Percentiles rank a stretch among this genome's conserved stretches.
Conservation (phyloP, 768 basidiomycete species). For the Auriculariales sp. region DNA sequence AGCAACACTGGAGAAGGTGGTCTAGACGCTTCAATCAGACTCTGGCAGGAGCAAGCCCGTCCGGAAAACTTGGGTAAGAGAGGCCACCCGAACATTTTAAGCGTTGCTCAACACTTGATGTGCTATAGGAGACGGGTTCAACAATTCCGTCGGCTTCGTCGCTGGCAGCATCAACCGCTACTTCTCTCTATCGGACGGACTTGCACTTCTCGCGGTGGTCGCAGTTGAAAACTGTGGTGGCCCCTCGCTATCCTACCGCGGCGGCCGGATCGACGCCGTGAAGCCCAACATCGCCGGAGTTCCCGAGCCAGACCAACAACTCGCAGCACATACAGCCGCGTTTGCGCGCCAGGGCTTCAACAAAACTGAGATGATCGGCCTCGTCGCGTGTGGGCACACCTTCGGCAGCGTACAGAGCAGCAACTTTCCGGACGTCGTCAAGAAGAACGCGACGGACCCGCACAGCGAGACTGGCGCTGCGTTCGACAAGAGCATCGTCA, state of each 20-base stretch:
- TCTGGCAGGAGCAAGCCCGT: conserved; percentile 24
- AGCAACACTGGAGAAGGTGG: conserved; percentile 30
- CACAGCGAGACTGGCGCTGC: neutral
- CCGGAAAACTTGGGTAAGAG: conserved; percentile 29
- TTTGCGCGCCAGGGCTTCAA: conserved; percentile 31
- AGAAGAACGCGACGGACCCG: neutral
- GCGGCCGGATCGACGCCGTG: conserved; percentile 27
- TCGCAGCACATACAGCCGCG: conserved; percentile 23
- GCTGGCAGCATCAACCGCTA: neutral
- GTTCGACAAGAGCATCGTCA: conserved; percentile 4
- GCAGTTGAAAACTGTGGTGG: conserved; percentile 31
- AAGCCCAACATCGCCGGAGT: conserved; percentile 25
- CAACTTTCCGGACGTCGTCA: conserved; percentile 29
- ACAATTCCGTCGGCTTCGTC: neutral
- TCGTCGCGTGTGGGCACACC: conserved; percentile 37
- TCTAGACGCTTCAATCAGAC: conserved; percentile 34
- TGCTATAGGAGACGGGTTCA: too few species aligned
- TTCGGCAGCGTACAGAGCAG: conserved; percentile 31
- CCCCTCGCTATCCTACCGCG: conserved; percentile 26
- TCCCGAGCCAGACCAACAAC: conserved; percentile 26
- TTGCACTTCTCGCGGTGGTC: conserved; percentile 24
- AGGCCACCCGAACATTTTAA: conserved; percentile 19
- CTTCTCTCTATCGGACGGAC: conserved; percentile 27
- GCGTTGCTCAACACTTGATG: conserved; percentile 28
- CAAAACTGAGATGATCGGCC: conserved; percentile 32